Evolutionary conservation across 1,284 basidiomycete species (phyloP).

Genomic region (Trametes hirsuta): DNA sequence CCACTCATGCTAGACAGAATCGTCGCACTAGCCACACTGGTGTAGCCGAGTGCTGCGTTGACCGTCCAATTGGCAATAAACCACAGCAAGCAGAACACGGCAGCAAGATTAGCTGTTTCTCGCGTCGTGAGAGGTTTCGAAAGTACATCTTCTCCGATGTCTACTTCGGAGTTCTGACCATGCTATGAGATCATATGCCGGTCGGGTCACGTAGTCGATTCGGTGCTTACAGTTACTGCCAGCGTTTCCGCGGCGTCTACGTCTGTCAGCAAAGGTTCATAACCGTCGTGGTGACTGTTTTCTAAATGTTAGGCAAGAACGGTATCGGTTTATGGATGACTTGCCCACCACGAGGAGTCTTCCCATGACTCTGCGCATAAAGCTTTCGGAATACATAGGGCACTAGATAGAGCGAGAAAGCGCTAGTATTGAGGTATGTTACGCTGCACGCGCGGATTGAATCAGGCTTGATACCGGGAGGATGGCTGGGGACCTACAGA

Average conservation of each 20-base stretch:
- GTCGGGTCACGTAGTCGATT: neutral
- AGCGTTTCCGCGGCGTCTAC: conserved; percentile 30
- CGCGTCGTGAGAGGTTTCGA: conserved; percentile 57
- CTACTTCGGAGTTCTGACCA: conserved; percentile 19
- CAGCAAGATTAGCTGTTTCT: conserved; percentile 80
- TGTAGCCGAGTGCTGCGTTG: conserved; percentile 82
- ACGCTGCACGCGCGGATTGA: conserved; percentile 47
- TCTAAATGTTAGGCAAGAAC: conserved; percentile 7
- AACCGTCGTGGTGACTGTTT: conserved; percentile 33
- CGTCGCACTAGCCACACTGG: conserved; percentile 90
- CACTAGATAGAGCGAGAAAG: conserved; percentile 89
- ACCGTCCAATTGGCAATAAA: conserved; percentile 91
- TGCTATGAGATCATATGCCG: neutral
- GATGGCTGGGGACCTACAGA: conserved; percentile 52
- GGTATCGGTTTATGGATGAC: neutral
- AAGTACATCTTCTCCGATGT: conserved; percentile 25
- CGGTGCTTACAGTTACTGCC: conserved; percentile 17
- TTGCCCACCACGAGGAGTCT: conserved; percentile 22
- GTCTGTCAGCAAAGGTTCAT: conserved; percentile 42
- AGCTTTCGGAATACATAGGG: conserved; percentile 59
- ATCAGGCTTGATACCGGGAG: neutral
- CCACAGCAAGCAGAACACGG: conserved; percentile 84
- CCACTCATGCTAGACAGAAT: conserved; percentile 89
- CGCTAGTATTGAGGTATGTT: conserved; percentile 88
- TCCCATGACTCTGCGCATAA: conserved; percentile 27